A percentile compares a stretch with the other conserved stretches of the same genome.
Evolutionary conservation across 2,329 filamentous ascomycete species (phyloP).

Genomic region (Aspergillus amoenus): DNA sequence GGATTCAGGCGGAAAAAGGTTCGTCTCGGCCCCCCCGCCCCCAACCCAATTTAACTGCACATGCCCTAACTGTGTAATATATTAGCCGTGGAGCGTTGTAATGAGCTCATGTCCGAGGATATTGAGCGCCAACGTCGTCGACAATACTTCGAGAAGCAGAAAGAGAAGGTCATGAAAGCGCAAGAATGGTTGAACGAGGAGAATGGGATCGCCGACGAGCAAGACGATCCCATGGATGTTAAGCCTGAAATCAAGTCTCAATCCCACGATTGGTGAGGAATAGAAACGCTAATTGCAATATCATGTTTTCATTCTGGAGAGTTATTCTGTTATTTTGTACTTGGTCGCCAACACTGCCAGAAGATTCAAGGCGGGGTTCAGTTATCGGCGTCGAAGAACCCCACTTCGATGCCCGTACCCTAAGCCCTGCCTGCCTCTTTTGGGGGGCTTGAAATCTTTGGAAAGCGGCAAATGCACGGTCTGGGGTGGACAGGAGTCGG

Average conservation of each 20-base stretch:
- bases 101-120: constrained; percentile 40
- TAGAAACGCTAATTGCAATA: neutral
- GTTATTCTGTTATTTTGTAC: neutral
- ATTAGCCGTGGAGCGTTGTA: constrained; percentile 34
- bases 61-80: neutral
- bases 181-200: constrained; percentile 30
- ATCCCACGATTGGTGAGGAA: constrained; percentile 2
- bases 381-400: constrained; percentile 15
- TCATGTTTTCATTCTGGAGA: neutral
- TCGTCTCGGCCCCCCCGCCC: constrained; percentile 5
- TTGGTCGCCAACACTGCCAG: neutral
- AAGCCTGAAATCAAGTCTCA: constrained; percentile 13
- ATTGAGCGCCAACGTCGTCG: constrained; percentile 35
- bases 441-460: neutral
- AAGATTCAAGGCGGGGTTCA: constrained; percentile 21
- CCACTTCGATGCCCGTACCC: constrained; percentile 35
- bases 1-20: constrained; percentile 34
- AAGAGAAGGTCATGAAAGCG: constrained; percentile 34
- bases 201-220: constrained; percentile 15
- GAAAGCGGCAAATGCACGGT: neutral
- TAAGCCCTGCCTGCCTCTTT: constrained; percentile 26
- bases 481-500: neutral
- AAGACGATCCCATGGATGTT: constrained; percentile 4
- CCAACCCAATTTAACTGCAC: neutral
- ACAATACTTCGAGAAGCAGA: constrained; percentile 29